Base-by-base conservation (phyloP, 495 filamentous ascomycete genomes). In the Tuber magnatum region DNA sequence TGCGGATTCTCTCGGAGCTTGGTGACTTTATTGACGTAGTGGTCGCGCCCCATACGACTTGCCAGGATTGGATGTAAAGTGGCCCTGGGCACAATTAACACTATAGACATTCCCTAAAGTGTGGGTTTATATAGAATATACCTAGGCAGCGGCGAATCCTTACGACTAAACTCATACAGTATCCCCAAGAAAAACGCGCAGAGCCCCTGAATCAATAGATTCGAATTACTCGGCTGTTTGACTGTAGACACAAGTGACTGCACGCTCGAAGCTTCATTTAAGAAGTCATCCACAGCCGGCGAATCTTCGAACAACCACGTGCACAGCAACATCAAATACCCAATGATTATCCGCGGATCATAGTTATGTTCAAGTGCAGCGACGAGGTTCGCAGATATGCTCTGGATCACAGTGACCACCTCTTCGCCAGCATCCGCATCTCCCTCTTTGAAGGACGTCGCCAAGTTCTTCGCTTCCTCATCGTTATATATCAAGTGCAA, bases 151-250 rank as follows among this genome's bases (percentile, higher is more conserved):
- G 96, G 94, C 0, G 94, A 97, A 83, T 98, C 94, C 81, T 97
- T 97, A 16, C 94, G 97, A 32, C 94, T 97, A 79, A 98, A 99
- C 81, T 99, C 95, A 81, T 98, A 99, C 39, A 97, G 86, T 44
- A 97, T 92, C 46, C 94, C 96, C 7, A 97, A 85, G 5, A 98
- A 85, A 78, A 92, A 88, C 20, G 93, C 91, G 82, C 90, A 94
- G 32, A 99, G 86, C 1, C 95, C 95, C 77, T 92, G 91, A 35
- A 93, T 86, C 68, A 97, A 85, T n/a, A 86, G 84, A 56, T 87
- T 87, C 24, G 88, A 87, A 35, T 83, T 84, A 46, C 86, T 84
- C 73, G 89, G 89, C 71, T 89, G 88, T 43, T 90, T 88, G 44
- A 90, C 89, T 51, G 91, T 89, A 35, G 83, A 83, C 40, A 97